A percentile compares a stretch with the other conserved stretches of the same genome.
Conservation (phyloP, 441 rosid species). For the Isatis lusitanica region DNA sequence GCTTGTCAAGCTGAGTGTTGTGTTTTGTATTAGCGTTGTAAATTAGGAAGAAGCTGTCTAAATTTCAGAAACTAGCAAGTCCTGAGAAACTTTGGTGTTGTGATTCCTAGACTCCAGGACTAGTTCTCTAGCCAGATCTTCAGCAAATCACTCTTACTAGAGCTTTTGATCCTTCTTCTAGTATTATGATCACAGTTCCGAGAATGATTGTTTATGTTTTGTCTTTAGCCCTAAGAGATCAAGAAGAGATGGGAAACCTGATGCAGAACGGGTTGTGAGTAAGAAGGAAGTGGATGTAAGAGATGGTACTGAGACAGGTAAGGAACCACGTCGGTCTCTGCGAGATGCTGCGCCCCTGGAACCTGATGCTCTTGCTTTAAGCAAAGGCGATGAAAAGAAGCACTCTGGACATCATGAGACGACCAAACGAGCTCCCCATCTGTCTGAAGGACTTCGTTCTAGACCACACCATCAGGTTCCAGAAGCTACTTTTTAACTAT, state of each 20-base stretch:
- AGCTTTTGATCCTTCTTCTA: not conserved
- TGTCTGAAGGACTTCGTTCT: constrained; percentile 53
- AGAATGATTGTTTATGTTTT: not conserved
- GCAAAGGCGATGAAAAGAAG: constrained; percentile 54
- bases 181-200: not conserved
- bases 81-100: not conserved
- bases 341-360: constrained; percentile 67
- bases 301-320: constrained; percentile 41
- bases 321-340: constrained; percentile 47
- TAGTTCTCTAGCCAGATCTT: not conserved
- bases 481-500: not conserved
- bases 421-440: constrained; percentile 43
- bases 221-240: constrained; percentile 69
- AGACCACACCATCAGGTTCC: constrained; percentile 68
- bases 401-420: constrained; percentile 39
- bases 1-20: not conserved
- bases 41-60: not conserved
- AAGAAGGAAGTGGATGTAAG: constrained; percentile 40
- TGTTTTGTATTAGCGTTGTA: not conserved
- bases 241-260: constrained; percentile 75
- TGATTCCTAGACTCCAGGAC: not conserved
- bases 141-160: not conserved
- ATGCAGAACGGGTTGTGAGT: constrained; percentile 41
- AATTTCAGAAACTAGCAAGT: not conserved
- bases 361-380: constrained; percentile 39